Evolutionary conservation across 768 basidiomycete genomes (phyloP), one percentile per base, ranked within the genome.

Genomic region (Kwoniella pini): DNA sequence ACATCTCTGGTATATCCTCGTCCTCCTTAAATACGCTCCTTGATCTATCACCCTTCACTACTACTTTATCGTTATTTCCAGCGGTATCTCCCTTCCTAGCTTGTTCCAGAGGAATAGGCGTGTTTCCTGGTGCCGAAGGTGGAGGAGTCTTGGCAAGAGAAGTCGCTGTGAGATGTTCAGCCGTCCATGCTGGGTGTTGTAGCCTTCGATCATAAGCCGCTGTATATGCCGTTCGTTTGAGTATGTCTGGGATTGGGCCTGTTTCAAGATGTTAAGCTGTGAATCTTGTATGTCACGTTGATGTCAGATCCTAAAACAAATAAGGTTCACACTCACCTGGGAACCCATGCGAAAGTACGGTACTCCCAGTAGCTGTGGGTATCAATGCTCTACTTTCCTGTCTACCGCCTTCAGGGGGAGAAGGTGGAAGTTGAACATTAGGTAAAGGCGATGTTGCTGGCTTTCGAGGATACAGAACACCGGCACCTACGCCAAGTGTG

Each of bases 131-230:
- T 26, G 77, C 54, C 0, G 70, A 54, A 7, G 67, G 57, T 15
- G 70, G 61, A 4, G 73, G 43, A 0, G 85, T 84, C 54, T 83
- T 83, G 27, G 84, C 84, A 11, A 96, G 80, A 0, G 88, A 87
- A 0, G 88, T 84, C 6, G 85, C 83, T 0, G 92, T 96, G 33
- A 99, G 82, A 75, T 98, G 94, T 77, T 99, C 93, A 4, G 93
- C 96, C 0, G 95, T 96, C 94, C 95, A 98, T 30, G 93, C 85
- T 2, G 95, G 93, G 80, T 98, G 94, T 17, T 91, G 83, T 57
- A 94, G 80, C 12, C 90, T 83, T 54, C 96, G 82, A 77, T 99
- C 96, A 77, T 99, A 98, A 9, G 85, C 90, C 0, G 91, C 87
- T 21, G 88, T 86, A 71, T 96, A 97, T 15, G 89, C 92, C 73